Evolutionary conservation across 148 eudicot genomes (phyloP).

Genomic region (Chenopodium quinoa): DNA sequence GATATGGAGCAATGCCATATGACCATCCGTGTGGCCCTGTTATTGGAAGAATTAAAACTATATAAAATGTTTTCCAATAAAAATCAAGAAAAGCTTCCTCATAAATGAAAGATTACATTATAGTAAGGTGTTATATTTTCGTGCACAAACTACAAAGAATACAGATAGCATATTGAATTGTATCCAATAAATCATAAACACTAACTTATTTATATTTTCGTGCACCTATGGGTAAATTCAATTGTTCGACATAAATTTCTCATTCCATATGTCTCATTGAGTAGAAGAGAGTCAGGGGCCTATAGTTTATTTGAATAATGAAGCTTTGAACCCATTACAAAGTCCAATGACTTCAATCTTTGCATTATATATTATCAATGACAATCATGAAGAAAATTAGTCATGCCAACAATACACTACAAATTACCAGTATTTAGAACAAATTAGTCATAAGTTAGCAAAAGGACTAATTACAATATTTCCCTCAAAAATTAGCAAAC

Average conservation of each 20-base stretch:
- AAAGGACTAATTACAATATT: not conserved
- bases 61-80: too few species aligned
- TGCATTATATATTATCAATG: not conserved
- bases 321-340: not conserved
- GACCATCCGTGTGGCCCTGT: slow-evolving; percentile 99
- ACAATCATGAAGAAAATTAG: not conserved
- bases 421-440: not conserved
- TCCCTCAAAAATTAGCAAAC: not conserved
- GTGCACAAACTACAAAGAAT: not conserved
- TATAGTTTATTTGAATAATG: not conserved
- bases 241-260: not conserved
- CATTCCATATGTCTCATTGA: not conserved
- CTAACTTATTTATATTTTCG: not conserved
- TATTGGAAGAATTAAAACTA: slow-evolving; percentile 16
- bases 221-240: not conserved
- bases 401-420: not conserved
- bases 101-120: too few species aligned
- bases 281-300: not conserved
- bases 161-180: not conserved
- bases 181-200: not conserved
- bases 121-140: too few species aligned
- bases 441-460: not conserved
- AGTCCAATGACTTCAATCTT: not conserved
- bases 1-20: slow-evolving; percentile 78
- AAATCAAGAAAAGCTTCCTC: too few species aligned